Evolutionary conservation across 306 rosid genomes (phyloP), one percentile per base, ranked within the genome.

Genomic region (Carpinus viminea): DNA sequence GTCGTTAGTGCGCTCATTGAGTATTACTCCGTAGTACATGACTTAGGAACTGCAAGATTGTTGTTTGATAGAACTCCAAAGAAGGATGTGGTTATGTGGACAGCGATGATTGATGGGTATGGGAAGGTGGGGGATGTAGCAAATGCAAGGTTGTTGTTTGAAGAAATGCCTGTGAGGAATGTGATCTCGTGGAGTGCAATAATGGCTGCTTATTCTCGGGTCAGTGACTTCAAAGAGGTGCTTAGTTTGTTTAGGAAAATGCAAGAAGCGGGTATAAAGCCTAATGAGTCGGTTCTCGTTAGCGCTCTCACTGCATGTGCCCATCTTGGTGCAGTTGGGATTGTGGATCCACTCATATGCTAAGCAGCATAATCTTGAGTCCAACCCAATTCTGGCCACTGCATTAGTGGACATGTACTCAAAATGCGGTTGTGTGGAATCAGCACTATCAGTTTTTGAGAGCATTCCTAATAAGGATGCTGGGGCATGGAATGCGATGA

Each of bases 81-180:
- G 52, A 94, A 79, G 76, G 98, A 94, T 69, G 98, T 94, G 48
- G 94, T 94, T 36, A 78, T 89, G 70, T 90, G 97, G 97, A 94
- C 97, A 26, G 83, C 91, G 0, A 88, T 94, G 96, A 65, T 89
- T 11, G 90, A 92, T 43, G 96, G 96, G 54, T 92, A 92, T 73
- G 97, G 98, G 21, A 94, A 92, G 76, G 68, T 78, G 8, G 96
- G 94, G 45, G 72, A 90, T 51, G 78, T 89, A 55, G 84, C 85
- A 2, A 87, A 43, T 78, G 98, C 98, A 0, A 74, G 93, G 69
- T 77, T 36, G 13, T 0, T 94, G 92, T 94, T 94, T 74, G 94
- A 94, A 17, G 79, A 86, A 87, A 93, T 93, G 96, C 92, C 91
- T 17, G 86, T 87, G 66, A 62, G 85, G 84, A 94, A 92, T 57